Evolutionary conservation across 1,139 yeast species (phyloP).

Genomic region (Meyerozyma elateridarum): DNA sequence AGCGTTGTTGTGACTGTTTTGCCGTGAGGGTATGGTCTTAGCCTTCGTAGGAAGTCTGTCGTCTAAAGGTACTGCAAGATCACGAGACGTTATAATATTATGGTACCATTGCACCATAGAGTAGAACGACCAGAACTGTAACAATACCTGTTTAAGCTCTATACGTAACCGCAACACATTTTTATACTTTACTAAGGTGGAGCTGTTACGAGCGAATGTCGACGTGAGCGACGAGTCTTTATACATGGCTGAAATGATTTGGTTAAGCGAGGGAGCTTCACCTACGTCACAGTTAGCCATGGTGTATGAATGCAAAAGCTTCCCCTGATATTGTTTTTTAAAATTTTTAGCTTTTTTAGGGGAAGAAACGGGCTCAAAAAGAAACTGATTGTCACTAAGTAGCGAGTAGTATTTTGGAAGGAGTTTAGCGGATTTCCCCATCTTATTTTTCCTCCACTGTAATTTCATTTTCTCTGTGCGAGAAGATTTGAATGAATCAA

Average conservation of each 20-base stretch:
- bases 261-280: slow-evolving; percentile 34
- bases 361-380: slow-evolving; percentile 34
- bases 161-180: slow-evolving; percentile 37
- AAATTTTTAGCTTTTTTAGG: slow-evolving; percentile 15
- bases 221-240: slow-evolving; percentile 20
- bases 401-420: slow-evolving; percentile 18
- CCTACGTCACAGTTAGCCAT: slow-evolving; percentile 31
- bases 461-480: slow-evolving; percentile 16
- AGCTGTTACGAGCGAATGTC: slow-evolving; percentile 13
- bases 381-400: slow-evolving; percentile 26
- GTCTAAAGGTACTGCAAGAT: slow-evolving; percentile 34
- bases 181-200: slow-evolving; percentile 31
- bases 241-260: slow-evolving; percentile 24
- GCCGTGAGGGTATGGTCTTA: slow-evolving; percentile 29
- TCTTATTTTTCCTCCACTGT: slow-evolving; percentile 14
- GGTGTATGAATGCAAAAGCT: slow-evolving; percentile 25
- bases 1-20: slow-evolving; percentile 21
- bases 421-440: slow-evolving; percentile 12
- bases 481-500: slow-evolving; percentile 8
- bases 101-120: slow-evolving; percentile 40
- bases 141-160: slow-evolving; percentile 36
- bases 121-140: slow-evolving; percentile 42
- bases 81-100: slow-evolving; percentile 30
- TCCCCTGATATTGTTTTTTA: slow-evolving; percentile 20
- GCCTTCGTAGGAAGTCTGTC: slow-evolving; percentile 22